Percentiles rank a stretch among this genome's conserved stretches.
These are phyloP conservation scores for Coemansia sp. DNA, from an alignment of 371 early-diverging fungal species.

Conservation along the genomic window DNA sequence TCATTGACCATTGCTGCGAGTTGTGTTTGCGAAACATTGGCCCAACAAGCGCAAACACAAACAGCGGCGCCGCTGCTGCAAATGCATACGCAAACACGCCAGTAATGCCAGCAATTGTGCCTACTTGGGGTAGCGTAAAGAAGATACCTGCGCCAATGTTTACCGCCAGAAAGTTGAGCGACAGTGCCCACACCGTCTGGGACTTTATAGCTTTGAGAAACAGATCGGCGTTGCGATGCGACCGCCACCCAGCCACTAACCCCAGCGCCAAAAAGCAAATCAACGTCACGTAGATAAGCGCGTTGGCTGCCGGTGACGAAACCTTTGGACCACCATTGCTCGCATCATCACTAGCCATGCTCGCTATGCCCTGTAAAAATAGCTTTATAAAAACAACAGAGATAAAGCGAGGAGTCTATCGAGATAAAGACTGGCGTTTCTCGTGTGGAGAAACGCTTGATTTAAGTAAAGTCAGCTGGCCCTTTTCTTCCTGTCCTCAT, in stretches of 20 bases:
- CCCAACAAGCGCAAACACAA: conserved; percentile 51
- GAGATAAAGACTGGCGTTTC: not conserved
- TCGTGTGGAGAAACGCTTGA: not conserved
- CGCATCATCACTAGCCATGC: not conserved
- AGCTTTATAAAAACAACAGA: not conserved
- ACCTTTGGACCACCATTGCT: conserved; percentile 28
- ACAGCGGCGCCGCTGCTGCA: conserved; percentile 51
- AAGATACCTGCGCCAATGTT: conserved; percentile 55
- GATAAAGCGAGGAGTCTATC: not conserved
- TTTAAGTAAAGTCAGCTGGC: not conserved
- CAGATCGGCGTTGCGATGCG: conserved; percentile 49
- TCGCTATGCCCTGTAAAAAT: not conserved
- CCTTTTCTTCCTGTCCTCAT: not conserved
- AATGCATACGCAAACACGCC: conserved; percentile 57
- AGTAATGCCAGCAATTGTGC: conserved; percentile 54
- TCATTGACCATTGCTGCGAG: conserved; percentile 55
- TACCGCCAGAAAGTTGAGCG: conserved; percentile 55
- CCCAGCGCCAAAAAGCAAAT: conserved; percentile 52
- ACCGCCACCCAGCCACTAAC: conserved; percentile 51
- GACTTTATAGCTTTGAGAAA: conserved; percentile 54
- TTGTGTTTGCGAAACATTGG: conserved; percentile 53
- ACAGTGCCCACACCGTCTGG: conserved; percentile 50
- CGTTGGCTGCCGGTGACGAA: conserved; percentile 47
- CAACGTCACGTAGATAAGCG: conserved; percentile 53
- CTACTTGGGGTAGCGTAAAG: conserved; percentile 55